phyloP scores from a whole-genome alignment of 192 early-diverging fungal genomes.

The Rhizophagus clarus region DNA sequence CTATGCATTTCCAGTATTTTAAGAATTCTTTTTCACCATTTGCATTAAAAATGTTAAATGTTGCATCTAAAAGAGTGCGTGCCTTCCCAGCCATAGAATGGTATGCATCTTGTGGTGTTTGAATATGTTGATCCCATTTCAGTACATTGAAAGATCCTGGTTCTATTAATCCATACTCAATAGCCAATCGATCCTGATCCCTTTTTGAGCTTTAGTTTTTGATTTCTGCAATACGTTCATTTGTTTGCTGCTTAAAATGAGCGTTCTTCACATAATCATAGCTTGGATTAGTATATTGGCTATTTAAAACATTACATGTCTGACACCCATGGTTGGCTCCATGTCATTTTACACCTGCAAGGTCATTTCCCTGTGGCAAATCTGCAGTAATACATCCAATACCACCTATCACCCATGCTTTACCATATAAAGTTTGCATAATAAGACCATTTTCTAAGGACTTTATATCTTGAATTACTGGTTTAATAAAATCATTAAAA shows the following conservation, averaged over 20 bases:
- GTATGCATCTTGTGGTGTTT: not conserved
- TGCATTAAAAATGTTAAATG: not conserved
- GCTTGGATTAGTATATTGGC: not conserved
- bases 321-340: not conserved
- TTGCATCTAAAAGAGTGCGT: not conserved
- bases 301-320: conserved; percentile 6
- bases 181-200: too few relatives aligned
- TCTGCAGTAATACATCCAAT: not conserved
- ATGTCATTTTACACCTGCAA: not conserved
- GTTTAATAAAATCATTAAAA: not conserved
- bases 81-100: conserved; percentile 33
- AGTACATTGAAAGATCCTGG: not conserved
- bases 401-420: not conserved
- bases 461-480: not conserved
- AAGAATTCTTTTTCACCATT: not conserved
- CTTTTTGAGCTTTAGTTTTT: not conserved
- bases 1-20: not conserved
- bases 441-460: not conserved
- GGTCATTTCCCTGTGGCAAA: not conserved
- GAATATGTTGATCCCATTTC: not conserved
- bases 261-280: conserved; percentile 2
- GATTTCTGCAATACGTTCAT: not conserved
- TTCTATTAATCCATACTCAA: not conserved
- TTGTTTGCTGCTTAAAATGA: not conserved
- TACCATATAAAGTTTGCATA: not conserved